Evolutionary conservation across 805 yeast genomes (phyloP), one percentile per base, ranked within the genome.

Genomic region (Yarrowia yakushimensis): DNA sequence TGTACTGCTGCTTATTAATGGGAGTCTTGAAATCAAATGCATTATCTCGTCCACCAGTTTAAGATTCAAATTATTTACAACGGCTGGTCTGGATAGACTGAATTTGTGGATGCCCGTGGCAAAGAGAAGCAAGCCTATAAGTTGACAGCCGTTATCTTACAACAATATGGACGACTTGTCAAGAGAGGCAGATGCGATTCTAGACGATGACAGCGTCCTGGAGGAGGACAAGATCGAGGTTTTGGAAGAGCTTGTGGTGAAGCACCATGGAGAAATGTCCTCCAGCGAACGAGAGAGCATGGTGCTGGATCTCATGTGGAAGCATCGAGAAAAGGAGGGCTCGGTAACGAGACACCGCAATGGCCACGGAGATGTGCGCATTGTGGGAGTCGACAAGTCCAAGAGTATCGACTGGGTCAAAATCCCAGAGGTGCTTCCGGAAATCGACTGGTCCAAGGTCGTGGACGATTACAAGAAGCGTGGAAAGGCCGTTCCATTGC

Each of bases 201-300:
- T 78, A 41, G 73, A 74, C 42, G 72, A 76, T 54, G 65, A 65
- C 5, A 30, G 55, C 6, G 27, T 71, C 2, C 65, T 69, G 15
- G 81, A 78, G 63, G 81, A 78, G 63, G 79, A 77, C 54, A 71
- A 72, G 34, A 72, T 78, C 17, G 80, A 77, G 64, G 61, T 63
- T 54, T 68, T 78, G 12, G 79, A 78, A 55, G 72, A 69, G 11
- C 65, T 74, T 1, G 78, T 77, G 31, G 59, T 63, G 4, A 60
- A 63, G 18, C 63, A 67, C 31, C 68, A 65, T 25, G 62, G 67
- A 0, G 52, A 61, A 9, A 48, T 67, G 42, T 36, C 54, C 2
- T 45, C 69, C 2, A 67, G 67, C 17, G 74, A 72, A 23, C 60
- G 68, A 6, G 80, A 78, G 62, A 67, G 75, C 59, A 66, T 74